Conservation (phyloP, 495 filamentous ascomycete species). For the Neurospora tetraspora region DNA sequence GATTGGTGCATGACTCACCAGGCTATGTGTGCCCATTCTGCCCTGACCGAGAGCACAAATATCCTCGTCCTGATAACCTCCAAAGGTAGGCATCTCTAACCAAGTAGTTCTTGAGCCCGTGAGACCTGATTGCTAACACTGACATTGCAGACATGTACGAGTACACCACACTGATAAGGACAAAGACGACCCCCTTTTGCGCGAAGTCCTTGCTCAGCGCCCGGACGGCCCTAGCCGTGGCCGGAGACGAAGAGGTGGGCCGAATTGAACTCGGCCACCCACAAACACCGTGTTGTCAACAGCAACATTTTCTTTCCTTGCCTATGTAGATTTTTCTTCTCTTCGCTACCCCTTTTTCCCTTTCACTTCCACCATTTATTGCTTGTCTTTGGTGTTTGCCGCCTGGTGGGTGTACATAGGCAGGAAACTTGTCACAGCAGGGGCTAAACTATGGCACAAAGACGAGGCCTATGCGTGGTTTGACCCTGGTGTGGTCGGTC, state of each 20-base stretch:
- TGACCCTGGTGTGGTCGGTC: background rate
- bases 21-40: slow-evolving; percentile 98
- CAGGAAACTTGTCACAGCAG: background rate
- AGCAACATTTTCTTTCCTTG: background rate
- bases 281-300: background rate
- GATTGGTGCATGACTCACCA: slow-evolving; percentile 87
- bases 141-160: slow-evolving; percentile 59
- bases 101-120: background rate
- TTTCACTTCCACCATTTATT: slow-evolving; percentile 1
- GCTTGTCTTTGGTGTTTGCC: background rate
- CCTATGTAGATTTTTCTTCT: background rate
- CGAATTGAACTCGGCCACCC: background rate
- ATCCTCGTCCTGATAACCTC: slow-evolving; percentile 93
- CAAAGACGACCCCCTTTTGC: slow-evolving; percentile 68
- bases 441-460: background rate
- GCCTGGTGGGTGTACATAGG: background rate
- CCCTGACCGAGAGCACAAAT: slow-evolving; percentile 89
- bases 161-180: slow-evolving; percentile 83
- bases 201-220: slow-evolving; percentile 73
- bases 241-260: slow-evolving; percentile 54
- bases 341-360: slow-evolving; percentile 1
- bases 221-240: slow-evolving; percentile 78
- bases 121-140: background rate
- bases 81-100: slow-evolving; percentile 57
- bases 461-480: background rate